Base-by-base conservation (phyloP, 2,329 filamentous ascomycete genomes). In the Aspergillus phoenicis region DNA sequence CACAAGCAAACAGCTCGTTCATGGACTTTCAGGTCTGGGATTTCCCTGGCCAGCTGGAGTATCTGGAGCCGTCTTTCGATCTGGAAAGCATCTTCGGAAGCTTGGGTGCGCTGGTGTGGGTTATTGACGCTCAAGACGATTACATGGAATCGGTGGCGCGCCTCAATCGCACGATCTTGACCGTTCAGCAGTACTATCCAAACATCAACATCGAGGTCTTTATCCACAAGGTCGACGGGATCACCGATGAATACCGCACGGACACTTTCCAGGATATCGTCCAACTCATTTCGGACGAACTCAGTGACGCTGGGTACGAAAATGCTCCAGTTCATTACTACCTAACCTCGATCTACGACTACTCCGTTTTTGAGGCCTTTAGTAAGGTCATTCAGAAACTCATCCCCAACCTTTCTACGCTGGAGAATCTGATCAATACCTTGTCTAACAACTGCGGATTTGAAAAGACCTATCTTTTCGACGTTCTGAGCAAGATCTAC, bases 11-110 rank as follows among this genome's bases (percentile, higher is more conserved):
- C 61, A 97, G 93, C 68, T 98, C 95, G 3, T 98, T 99, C 75
- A 97, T 98, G 93, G 94, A 98, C 74, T 97, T 98, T 68, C 94
- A 98, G 78, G 91, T 97, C 52, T 97, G 93, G 91, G 95, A 99
- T 74, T 93, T 99, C 60, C 95, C 95, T 2, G 93, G 94, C 24
- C 93, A 98, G 78, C 87, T 98, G 66, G 91, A 97, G 78, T 96
- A 96, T 70, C 89, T 96, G 62, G 92, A 95, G 71, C 89, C 91
- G 4, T 89, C 87, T 52, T 96, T 96, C 71, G 93, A 98, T 74
- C 89, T 95, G 64, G 92, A 96, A 69, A 89, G 91, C 71, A 94
- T 98, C 71, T 99, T 99, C 77, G 91, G 92, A 67, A 93, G 94
- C 72, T 91, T 96, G 15, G 95, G 95, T 20, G 93, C 95, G 13